These are phyloP conservation scores for Neurospora intermedia DNA, from an alignment of 495 filamentous ascomycete genomes.

Conservation along the genomic window DNA sequence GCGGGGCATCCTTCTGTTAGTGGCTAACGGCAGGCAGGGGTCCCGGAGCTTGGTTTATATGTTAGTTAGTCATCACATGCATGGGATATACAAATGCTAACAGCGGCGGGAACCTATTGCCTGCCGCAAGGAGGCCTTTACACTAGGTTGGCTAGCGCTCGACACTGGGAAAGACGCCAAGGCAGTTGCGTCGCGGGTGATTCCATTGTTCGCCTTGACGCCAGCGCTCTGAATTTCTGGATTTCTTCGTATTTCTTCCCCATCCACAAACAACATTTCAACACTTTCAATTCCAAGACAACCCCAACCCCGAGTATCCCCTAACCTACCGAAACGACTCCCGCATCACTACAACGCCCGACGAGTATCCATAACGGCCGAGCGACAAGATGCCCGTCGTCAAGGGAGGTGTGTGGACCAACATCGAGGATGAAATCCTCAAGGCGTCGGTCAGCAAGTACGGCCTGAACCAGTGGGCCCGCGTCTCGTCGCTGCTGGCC, in stretches of 20 bases:
- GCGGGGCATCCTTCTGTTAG: neutral
- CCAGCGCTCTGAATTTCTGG: neutral
- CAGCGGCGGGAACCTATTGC: neutral
- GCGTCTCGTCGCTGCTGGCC: constrained; percentile 91
- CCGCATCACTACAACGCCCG: neutral
- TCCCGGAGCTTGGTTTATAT: neutral
- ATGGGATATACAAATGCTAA: neutral
- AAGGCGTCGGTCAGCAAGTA: constrained; percentile 95
- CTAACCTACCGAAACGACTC: neutral
- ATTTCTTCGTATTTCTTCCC: neutral
- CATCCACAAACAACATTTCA: neutral
- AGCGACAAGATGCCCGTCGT: constrained; percentile 75
- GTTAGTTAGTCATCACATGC: neutral
- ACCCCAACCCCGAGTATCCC: neutral
- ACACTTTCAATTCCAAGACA: neutral
- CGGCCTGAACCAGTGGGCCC: constrained; percentile 97
- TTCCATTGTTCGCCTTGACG: neutral
- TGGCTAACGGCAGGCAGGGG: neutral
- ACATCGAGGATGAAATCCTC: constrained; percentile 82
- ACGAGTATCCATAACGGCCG: neutral
- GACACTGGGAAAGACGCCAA: neutral
- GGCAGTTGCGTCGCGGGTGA: neutral
- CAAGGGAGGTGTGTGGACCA: constrained; percentile 92
- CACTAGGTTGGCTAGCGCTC: neutral
- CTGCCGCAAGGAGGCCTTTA: neutral